A percentile compares a stretch with the other conserved stretches of the same genome.
phyloP scores from a whole-genome alignment of 176 grass and related monocot genomes.

The Carex scoparia region DNA sequence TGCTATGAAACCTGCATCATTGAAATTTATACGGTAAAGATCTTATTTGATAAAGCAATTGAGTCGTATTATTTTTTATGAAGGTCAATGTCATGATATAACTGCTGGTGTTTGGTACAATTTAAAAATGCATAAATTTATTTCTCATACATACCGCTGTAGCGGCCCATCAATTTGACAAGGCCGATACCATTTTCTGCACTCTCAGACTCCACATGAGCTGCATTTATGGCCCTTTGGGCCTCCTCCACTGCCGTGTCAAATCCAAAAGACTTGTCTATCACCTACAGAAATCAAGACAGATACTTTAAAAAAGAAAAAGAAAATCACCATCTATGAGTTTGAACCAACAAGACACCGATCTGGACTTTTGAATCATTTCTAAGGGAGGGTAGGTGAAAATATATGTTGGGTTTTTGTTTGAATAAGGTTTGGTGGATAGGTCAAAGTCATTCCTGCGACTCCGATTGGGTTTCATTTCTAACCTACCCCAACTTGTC shows the following conservation, averaged over 20 bases:
- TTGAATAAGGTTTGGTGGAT: neutral
- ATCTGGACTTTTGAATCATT: neutral
- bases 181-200: slow-evolving; percentile 93
- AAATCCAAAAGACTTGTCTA: slow-evolving; percentile 99
- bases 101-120: neutral
- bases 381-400: neutral
- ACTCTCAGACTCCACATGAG: slow-evolving; percentile 96
- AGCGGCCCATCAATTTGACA: slow-evolving; percentile 95
- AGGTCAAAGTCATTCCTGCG: neutral
- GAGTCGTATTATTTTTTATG: neutral
- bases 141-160: slow-evolving; percentile 58
- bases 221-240: slow-evolving; percentile 95
- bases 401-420: neutral
- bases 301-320: neutral
- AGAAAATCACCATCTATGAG: neutral
- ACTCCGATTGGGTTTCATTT: too few relatives aligned
- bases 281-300: slow-evolving; percentile 48
- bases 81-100: too few relatives aligned
- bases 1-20: slow-evolving; percentile 77
- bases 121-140: neutral
- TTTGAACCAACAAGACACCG: neutral
- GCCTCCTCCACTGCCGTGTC: slow-evolving; percentile 97
- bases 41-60: neutral
- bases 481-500: too few relatives aligned
- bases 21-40: slow-evolving; percentile 21